Evolutionary conservation across 352 stramenopile genomes (phyloP), one percentile per base, ranked within the genome.

Genomic region (Pythium insidiosum): DNA sequence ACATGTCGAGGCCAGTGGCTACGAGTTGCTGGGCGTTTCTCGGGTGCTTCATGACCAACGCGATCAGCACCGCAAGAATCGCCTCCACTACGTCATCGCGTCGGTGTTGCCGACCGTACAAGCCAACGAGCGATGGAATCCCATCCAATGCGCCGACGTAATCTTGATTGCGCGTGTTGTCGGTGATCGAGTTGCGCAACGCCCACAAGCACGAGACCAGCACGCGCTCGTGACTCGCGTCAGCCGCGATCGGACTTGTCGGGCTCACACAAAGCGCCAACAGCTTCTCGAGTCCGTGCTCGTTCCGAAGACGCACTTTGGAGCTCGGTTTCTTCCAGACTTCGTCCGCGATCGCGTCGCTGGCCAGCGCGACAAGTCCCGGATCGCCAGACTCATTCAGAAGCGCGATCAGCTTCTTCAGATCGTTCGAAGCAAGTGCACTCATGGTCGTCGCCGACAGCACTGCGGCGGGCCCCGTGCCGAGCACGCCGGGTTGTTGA

Each of bases 281-380:
- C 20, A 90, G 58, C 44, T 61, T 68, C 25, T 87, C 73, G 16
- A 90, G 61, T 0, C 69, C 75, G 48, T 80, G 69, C 33, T 82
- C 71, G 42, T 86, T 87, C 28, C 67, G 68, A 2, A 87, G 58
- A 29, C 66, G 50, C 6, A 84, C 57, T 28, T 87, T 76, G 39
- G 68, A 61, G 15, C 62, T 81, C 12, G 72, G 66, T 38, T 53
- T 58, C 21, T 66, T 74, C 78, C 75, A 88, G 7, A 88, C 78
- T 45, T 88, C 66, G 44, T 94, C 68, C 3, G 80, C 77, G 43
- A 94, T 85, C 26, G 73, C 74, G 37, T 93, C 82, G 37, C 68
- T 75, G 24, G 78, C 64, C 66, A 87, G 73, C 24, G 62, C 76
- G 9, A 89, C 68, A 2, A 88, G 41, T 1, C 73, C 64, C 22